These are phyloP conservation scores for Zygosaccharomyces siamensis DNA, from an alignment of 805 yeast genomes.

Conservation along the genomic window DNA sequence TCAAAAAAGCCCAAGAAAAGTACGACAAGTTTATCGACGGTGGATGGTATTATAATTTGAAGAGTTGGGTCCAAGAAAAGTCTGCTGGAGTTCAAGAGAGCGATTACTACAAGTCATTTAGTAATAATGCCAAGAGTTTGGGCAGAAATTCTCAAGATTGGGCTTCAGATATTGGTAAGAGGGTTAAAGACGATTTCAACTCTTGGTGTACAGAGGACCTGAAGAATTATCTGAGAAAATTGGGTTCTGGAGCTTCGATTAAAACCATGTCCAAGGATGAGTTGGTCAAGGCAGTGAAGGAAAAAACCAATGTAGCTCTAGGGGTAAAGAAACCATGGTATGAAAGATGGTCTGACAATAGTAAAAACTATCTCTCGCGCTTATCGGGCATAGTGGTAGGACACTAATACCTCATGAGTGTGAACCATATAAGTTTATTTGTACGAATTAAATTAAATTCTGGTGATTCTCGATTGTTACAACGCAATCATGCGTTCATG, in stretches of 20 bases:
- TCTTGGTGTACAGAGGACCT: constrained; percentile 44
- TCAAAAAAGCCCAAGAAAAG: constrained; percentile 27
- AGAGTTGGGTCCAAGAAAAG: constrained; percentile 36
- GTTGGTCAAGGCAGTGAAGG: constrained; percentile 38
- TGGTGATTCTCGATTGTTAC: neutral
- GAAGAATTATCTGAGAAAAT: constrained; percentile 38
- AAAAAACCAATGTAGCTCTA: constrained; percentile 40
- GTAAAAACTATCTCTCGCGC: constrained; percentile 3
- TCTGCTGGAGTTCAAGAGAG: constrained; percentile 13
- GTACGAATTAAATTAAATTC: neutral
- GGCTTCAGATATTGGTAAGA: constrained; percentile 15
- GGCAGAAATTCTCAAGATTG: constrained; percentile 16
- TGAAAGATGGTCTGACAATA: constrained; percentile 23
- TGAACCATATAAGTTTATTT: neutral
- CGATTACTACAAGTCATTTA: constrained; percentile 12
- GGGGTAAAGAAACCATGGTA: constrained; percentile 26
- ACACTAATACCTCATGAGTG: neutral
- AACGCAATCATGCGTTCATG: too few species aligned
- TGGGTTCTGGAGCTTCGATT: constrained; percentile 37
- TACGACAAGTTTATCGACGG: constrained; percentile 35
- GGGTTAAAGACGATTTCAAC: constrained; percentile 31
- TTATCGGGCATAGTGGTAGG: neutral
- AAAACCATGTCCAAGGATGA: constrained; percentile 30
- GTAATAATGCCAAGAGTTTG: constrained; percentile 10
- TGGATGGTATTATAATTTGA: constrained; percentile 38